phyloP scores from a whole-genome alignment of 208 protist genomes.

The Leishmania turanica region DNA sequence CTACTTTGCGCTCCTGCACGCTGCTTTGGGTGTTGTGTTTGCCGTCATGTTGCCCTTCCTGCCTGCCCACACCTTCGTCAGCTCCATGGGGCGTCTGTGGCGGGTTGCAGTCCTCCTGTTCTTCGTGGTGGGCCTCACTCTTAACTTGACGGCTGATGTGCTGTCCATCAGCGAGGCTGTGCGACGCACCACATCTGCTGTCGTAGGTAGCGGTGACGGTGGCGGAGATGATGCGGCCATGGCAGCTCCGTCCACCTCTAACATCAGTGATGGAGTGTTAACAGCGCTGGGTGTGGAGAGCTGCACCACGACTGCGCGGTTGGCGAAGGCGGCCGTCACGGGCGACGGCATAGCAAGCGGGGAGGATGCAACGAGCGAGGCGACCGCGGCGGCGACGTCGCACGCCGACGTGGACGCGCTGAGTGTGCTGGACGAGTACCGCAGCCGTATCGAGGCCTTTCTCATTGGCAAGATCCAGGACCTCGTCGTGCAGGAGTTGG shows the following conservation, averaged over 20 bases:
- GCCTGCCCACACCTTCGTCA: constrained; percentile 28
- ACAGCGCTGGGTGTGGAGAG: background rate
- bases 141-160: constrained; percentile 52
- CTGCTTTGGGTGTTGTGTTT: constrained; percentile 43
- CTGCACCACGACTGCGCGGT: background rate
- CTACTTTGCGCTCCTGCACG: constrained; percentile 54
- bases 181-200: constrained; percentile 47
- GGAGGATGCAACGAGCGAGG: background rate
- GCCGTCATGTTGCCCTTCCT: constrained; percentile 39
- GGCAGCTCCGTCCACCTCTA: background rate
- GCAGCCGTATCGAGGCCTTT: constrained; percentile 15
- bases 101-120: constrained; percentile 38
- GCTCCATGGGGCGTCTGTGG: constrained; percentile 52
- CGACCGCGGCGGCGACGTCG: background rate
- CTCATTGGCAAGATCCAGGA: constrained; percentile 28
- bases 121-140: constrained; percentile 48
- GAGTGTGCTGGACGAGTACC: background rate
- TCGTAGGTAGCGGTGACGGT: constrained; percentile 33
- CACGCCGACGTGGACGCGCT: background rate
- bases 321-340: background rate
- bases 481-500: constrained; percentile 48
- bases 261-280: background rate
- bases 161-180: constrained; percentile 50
- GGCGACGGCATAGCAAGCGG: background rate
- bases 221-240: constrained; percentile 2